Evolutionary conservation across 2,329 filamentous ascomycete species (phyloP).

Genomic region (Mycosphaerella sp.): DNA sequence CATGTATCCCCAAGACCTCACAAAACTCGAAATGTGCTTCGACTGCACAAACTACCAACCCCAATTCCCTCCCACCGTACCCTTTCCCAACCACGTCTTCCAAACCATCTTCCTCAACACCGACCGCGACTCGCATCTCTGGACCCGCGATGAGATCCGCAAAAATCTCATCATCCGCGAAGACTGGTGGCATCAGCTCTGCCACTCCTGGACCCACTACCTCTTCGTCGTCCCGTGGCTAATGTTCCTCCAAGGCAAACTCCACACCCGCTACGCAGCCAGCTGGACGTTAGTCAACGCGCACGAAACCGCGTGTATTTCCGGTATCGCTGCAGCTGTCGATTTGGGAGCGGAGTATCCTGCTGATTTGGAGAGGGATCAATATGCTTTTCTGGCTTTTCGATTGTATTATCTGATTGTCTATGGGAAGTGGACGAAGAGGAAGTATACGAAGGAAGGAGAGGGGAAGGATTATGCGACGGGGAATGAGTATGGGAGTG

Average conservation of each 20-base stretch:
- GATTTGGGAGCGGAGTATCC: constrained; percentile 60
- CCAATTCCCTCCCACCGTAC: constrained; percentile 55
- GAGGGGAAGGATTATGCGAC: constrained; percentile 52
- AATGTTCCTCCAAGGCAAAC: constrained; percentile 64
- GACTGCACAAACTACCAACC: constrained; percentile 71
- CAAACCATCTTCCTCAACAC: constrained; percentile 64
- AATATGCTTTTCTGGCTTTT: constrained; percentile 56
- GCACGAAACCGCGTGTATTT: constrained; percentile 65
- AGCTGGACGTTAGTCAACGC: constrained; percentile 66
- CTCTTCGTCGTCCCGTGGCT: constrained; percentile 62
- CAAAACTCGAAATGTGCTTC: constrained; percentile 58
- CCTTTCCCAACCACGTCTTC: constrained; percentile 59
- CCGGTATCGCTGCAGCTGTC: constrained; percentile 64
- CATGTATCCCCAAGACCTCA: constrained; percentile 51
- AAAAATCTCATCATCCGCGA: constrained; percentile 54
- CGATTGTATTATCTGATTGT: constrained; percentile 55
- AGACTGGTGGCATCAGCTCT: constrained; percentile 64
- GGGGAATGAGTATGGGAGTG: constrained; percentile 52
- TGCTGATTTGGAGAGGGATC: constrained; percentile 57
- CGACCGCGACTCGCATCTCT: constrained; percentile 48
- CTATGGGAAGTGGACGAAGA: constrained; percentile 57
- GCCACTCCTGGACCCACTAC: constrained; percentile 59
- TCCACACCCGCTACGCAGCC: constrained; percentile 57
- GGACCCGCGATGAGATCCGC: constrained; percentile 56
- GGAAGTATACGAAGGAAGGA: constrained; percentile 40